phyloP scores from a whole-genome alignment of 192 early-diverging fungal genomes.

The Helicostylum pulchrum region DNA sequence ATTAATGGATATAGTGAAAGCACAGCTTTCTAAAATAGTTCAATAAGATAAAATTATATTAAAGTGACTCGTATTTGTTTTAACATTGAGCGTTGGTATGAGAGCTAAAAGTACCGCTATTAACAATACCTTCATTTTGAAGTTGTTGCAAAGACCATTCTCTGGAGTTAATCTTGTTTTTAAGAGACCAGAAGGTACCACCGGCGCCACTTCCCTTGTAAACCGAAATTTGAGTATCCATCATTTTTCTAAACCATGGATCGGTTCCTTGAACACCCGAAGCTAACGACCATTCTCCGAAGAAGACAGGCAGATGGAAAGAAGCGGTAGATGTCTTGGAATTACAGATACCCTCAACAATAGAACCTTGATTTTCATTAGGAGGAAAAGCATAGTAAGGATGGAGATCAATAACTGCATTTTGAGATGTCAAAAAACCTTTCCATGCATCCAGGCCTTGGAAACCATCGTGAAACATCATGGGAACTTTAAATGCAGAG shows the following conservation, averaged over 20 bases:
- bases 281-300: slow-evolving; percentile 31
- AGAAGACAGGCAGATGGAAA: slow-evolving; percentile 31
- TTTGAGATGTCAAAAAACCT: slow-evolving; percentile 31
- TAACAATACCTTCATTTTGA: slow-evolving; percentile 22
- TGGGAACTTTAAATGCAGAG: slow-evolving; percentile 29
- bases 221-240: slow-evolving; percentile 28
- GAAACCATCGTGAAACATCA: slow-evolving; percentile 48
- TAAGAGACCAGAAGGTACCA: slow-evolving; percentile 29
- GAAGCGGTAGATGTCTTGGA: background rate
- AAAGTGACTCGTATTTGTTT: too few species aligned
- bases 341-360: slow-evolving; percentile 19
- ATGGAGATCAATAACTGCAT: slow-evolving; percentile 32
- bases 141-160: slow-evolving; percentile 32
- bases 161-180: slow-evolving; percentile 29
- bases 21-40: too few species aligned
- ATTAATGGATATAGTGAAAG: too few species aligned
- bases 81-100: slow-evolving; percentile 28
- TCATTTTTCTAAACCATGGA: slow-evolving; percentile 22
- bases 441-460: slow-evolving; percentile 32
- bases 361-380: background rate
- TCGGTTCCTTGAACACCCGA: slow-evolving; percentile 9
- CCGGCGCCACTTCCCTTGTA: slow-evolving; percentile 20
- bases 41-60: background rate
- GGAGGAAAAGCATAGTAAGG: slow-evolving; percentile 31
- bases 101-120: slow-evolving; percentile 18